Conservation (phyloP, 345 rosid species). For the Eucalyptus sp. region DNA sequence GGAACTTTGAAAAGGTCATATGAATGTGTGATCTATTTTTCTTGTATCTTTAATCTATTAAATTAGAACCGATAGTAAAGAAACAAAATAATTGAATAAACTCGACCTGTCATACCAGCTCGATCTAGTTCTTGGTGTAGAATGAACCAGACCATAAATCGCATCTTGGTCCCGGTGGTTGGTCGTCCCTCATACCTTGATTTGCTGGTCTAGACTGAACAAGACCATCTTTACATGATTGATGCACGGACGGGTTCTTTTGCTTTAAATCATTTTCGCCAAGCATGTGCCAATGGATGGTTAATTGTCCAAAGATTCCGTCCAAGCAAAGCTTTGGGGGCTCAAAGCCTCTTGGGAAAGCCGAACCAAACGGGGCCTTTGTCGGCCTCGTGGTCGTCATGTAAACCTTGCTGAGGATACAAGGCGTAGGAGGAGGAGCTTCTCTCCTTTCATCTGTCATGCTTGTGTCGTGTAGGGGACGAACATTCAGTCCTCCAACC, state of each 20-base stretch:
- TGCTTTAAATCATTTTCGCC: neutral
- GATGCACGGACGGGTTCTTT: neutral
- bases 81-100: neutral
- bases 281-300: neutral
- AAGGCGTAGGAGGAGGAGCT: neutral
- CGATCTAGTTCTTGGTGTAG: neutral
- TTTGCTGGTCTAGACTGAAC: neutral
- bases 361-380: too few relatives aligned
- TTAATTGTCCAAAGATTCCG: neutral
- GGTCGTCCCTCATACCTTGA: rapidly evolving
- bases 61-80: neutral
- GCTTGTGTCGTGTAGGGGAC: neutral
- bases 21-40: too few relatives aligned
- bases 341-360: too few relatives aligned
- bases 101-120: neutral
- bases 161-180: neutral
- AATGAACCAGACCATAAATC: neutral
- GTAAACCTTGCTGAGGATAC: neutral
- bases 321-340: neutral
- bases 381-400: neutral
- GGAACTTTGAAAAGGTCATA: neutral
- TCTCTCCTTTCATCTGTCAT: neutral
- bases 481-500: neutral
- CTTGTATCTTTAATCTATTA: neutral
- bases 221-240: neutral